Percentiles rank a stretch among this genome's conserved stretches.
These are phyloP conservation scores for Drechslera avenae DNA, from an alignment of 2,329 filamentous ascomycete genomes.

Conservation along the genomic window DNA sequence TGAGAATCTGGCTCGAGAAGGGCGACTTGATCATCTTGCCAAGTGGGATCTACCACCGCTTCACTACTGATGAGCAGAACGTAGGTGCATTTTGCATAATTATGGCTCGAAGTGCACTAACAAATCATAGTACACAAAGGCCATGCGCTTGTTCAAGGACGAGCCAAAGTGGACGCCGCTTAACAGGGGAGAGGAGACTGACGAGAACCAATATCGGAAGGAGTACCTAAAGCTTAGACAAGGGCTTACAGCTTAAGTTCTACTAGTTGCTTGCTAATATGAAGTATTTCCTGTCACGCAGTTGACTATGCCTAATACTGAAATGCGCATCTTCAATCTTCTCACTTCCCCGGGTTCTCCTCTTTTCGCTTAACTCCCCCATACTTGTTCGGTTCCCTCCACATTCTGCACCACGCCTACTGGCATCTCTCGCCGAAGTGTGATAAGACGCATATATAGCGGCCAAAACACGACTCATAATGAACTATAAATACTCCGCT, in stretches of 20 bases:
- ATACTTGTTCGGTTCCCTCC: not conserved
- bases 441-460: too few relatives aligned
- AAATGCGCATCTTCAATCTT: not conserved
- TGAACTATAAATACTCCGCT: not conserved
- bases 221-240: slow-evolving; percentile 65
- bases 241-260: slow-evolving; percentile 17
- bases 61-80: slow-evolving; percentile 90
- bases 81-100: slow-evolving; percentile 58
- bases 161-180: slow-evolving; percentile 98
- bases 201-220: slow-evolving; percentile 77
- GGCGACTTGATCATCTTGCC: slow-evolving; percentile 91
- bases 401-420: not conserved
- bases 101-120: slow-evolving; percentile 19
- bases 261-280: not conserved
- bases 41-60: slow-evolving; percentile 94
- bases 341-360: not conserved
- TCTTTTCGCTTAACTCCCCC: not conserved
- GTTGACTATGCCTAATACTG: too few relatives aligned
- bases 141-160: slow-evolving; percentile 96
- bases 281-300: not conserved
- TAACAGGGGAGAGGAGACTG: slow-evolving; percentile 77
- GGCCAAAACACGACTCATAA: too few relatives aligned
- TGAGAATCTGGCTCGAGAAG: slow-evolving; percentile 83
- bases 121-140: slow-evolving; percentile 77
- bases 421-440: too few relatives aligned